These are phyloP conservation scores for Crucibulum laeve DNA, from an alignment of 768 basidiomycete species.

Conservation along the genomic window DNA sequence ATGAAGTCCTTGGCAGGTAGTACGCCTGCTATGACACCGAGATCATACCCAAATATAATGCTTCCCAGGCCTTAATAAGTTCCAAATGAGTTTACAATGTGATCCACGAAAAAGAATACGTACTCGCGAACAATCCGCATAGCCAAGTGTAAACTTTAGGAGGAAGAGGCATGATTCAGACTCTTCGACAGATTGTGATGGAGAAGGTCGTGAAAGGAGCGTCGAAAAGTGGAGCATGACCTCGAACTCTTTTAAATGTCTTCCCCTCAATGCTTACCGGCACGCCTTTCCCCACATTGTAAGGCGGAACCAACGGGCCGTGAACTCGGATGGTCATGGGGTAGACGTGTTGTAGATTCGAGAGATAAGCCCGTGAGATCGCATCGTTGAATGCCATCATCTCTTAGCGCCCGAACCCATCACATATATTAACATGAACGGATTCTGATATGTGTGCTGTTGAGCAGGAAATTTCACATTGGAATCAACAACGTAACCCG, in stretches of 20 bases:
- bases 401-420: too few species aligned
- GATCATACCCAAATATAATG: conserved; percentile 46
- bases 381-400: too few species aligned
- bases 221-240: neutral
- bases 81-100: neutral
- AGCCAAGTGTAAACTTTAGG: conserved; percentile 52
- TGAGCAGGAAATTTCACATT: too few species aligned
- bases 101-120: conserved; percentile 6
- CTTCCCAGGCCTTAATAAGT: conserved; percentile 29
- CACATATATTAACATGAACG: too few species aligned
- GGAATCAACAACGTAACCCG: too few species aligned
- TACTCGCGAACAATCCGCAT: conserved; percentile 47
- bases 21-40: conserved; percentile 47
- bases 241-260: too few species aligned
- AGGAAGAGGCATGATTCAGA: conserved; percentile 25
- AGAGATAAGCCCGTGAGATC: too few species aligned
- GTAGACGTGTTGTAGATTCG: too few species aligned
- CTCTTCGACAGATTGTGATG: neutral
- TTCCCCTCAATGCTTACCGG: too few species aligned
- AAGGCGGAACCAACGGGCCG: neutral
- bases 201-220: neutral
- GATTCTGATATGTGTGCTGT: too few species aligned
- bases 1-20: conserved; percentile 33
- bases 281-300: neutral
- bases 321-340: too few species aligned